phyloP scores from a whole-genome alignment of 2,329 filamentous ascomycete species.

The Fusarium sp. region DNA sequence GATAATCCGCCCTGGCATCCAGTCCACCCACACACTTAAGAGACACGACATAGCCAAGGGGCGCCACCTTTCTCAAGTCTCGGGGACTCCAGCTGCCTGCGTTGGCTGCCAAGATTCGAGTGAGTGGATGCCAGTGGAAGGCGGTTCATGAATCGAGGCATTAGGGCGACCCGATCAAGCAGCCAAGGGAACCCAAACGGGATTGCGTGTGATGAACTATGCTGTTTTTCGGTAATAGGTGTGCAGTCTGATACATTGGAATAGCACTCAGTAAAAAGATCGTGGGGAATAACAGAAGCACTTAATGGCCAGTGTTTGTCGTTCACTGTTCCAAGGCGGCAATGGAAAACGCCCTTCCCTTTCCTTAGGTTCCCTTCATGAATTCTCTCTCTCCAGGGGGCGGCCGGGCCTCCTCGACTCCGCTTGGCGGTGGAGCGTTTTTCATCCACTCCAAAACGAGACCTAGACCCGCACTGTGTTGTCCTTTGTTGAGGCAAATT shows the following conservation, averaged over 20 bases:
- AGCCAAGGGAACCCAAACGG: constrained; percentile 36
- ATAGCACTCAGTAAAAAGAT: background rate
- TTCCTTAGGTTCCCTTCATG: constrained; percentile 13
- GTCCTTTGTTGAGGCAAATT: constrained; percentile 36
- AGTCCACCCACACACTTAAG: constrained; percentile 1
- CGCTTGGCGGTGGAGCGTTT: constrained; percentile 23
- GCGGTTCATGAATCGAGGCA: constrained; percentile 36
- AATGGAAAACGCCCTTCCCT: constrained; percentile 6
- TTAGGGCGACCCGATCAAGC: constrained; percentile 31
- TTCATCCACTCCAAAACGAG: constrained; percentile 12
- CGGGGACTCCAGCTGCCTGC: constrained; percentile 31
- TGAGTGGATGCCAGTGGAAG: constrained; percentile 35
- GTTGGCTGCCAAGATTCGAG: constrained; percentile 31
- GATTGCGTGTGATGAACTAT: constrained; percentile 16
- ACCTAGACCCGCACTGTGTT: constrained; percentile 36
- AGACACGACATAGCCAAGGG: constrained; percentile 35
- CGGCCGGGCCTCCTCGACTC: constrained; percentile 32
- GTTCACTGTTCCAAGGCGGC: constrained; percentile 6
- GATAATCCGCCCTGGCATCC: constrained; percentile 29
- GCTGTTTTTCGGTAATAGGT: constrained; percentile 7
- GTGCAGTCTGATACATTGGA: constrained; percentile 1
- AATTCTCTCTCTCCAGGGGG: constrained; percentile 28
- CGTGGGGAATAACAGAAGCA: constrained; percentile 1
- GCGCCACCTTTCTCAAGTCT: constrained; percentile 34
- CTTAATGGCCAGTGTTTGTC: constrained; percentile 2